Evolutionary conservation across 2,329 filamentous ascomycete genomes (phyloP).

Genomic region (Elsinoe perseae): DNA sequence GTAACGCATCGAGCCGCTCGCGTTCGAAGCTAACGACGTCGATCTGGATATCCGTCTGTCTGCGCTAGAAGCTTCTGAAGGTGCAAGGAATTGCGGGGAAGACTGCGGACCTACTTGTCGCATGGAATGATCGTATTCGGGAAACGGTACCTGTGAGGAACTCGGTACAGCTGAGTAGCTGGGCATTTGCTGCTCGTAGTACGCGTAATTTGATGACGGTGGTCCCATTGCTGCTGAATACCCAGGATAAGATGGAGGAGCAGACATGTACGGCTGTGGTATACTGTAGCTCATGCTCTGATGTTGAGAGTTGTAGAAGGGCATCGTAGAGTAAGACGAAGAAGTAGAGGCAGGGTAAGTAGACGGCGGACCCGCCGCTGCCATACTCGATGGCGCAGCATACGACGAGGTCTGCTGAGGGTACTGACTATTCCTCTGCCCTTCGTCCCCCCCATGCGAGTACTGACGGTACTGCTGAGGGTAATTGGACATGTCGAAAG

Average conservation of each 20-base stretch:
- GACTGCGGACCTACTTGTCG: constrained; percentile 3
- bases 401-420: constrained; percentile 4
- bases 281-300: constrained; percentile 10
- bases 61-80: constrained; percentile 12
- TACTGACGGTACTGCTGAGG: constrained; percentile 12
- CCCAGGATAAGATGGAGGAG: background rate
- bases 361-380: background rate
- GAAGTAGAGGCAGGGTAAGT: background rate
- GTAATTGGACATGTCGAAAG: constrained; percentile 8
- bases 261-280: constrained; percentile 9
- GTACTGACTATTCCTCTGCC: background rate
- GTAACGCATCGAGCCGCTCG: constrained; percentile 24
- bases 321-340: background rate
- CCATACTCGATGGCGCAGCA: constrained; percentile 6
- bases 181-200: background rate
- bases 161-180: constrained; percentile 9
- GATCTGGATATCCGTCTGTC: constrained; percentile 19
- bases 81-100: constrained; percentile 16
- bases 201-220: constrained; percentile 5
- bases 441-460: constrained; percentile 11
- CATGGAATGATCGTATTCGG: constrained; percentile 8
- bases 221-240: constrained; percentile 5
- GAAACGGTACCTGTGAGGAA: constrained; percentile 6
- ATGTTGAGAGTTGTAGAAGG: constrained; percentile 8
- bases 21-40: constrained; percentile 25